Evolutionary conservation across 2,329 filamentous ascomycete genomes (phyloP).

Genomic region (Byssothecium circinans): DNA sequence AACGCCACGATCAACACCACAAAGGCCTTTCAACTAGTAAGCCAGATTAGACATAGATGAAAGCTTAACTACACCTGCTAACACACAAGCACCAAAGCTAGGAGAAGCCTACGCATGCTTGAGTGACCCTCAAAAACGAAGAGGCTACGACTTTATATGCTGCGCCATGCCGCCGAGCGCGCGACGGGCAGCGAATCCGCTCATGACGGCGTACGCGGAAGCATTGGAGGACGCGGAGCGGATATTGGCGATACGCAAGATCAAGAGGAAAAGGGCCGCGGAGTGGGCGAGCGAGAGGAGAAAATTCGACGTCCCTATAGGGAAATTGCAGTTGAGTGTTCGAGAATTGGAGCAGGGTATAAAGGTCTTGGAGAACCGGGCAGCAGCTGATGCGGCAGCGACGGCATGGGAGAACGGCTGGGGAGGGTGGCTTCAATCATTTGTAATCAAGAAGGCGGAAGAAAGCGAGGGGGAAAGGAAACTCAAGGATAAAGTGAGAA

Average conservation of each 20-base stretch:
- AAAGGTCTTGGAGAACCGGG: constrained; percentile 24
- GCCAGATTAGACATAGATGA: constrained; percentile 18
- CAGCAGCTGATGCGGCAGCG: constrained; percentile 27
- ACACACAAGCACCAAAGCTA: constrained; percentile 27
- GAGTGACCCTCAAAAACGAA: constrained; percentile 33
- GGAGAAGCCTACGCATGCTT: constrained; percentile 42
- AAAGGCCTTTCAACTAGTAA: constrained; percentile 40
- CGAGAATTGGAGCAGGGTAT: constrained; percentile 30
- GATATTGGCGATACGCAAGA: constrained; percentile 30
- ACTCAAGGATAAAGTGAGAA: constrained; percentile 32
- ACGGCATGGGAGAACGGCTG: constrained; percentile 39
- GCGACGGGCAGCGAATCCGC: constrained; percentile 7
- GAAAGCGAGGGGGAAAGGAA: constrained; percentile 39
- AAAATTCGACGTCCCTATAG: constrained; percentile 16
- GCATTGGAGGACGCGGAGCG: constrained; percentile 22
- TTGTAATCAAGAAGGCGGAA: constrained; percentile 28
- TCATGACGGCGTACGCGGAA: constrained; percentile 11
- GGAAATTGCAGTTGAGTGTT: constrained; percentile 20
- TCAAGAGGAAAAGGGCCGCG: constrained; percentile 31
- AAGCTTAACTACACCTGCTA: constrained; percentile 20
- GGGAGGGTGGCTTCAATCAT: constrained; percentile 27
- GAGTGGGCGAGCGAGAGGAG: constrained; percentile 28
- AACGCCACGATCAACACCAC: constrained; percentile 36
- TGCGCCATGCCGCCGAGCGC: constrained; percentile 29
- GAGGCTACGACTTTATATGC: constrained; percentile 38